Base-by-base conservation (phyloP, 2,329 filamentous ascomycete genomes). In the Cytospora piceae region DNA sequence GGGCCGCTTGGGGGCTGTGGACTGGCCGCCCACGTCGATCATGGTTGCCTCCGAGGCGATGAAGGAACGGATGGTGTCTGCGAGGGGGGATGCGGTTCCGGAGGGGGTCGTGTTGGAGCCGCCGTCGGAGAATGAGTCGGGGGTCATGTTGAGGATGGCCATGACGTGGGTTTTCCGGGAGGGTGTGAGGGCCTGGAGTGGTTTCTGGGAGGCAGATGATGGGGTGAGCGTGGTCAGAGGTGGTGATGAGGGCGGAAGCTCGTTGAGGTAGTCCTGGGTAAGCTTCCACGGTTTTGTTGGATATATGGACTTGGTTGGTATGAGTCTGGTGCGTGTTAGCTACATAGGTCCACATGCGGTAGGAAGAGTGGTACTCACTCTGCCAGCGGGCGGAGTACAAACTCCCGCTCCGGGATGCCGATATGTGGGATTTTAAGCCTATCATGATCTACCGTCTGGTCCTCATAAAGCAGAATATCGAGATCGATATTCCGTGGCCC, bases 91-190 rank as follows among this genome's bases (percentile, higher is more conserved):
- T 1, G 79, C 68, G 68, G 86, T 81, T 4, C 20, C 20, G 6
- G 42, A 6, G 15, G 78, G 73, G 20, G 60, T 22, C 34, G 55
- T 37, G 60, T 49, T 8, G 29, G 81, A 73, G 11, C 93, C 93
- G 61, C 93, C 94, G 74, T 98, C 94, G 0, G 94, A 98, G 80
- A 99, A 99, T 12, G 94, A 98, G 78, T 99, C 94, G 0, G 94
- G 94, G 0, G 95, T 98, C 61, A 96, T 80, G 77, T 99, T 99
- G 55, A 98, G 82, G 69, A 99, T 96, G 63, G 91, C 92, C 95
- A 99, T 99, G 70, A 97, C 79, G 55, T 87, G 87, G 0, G 94
- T 97, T 61, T 80, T 82, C 57, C 89, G 85, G 55, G 83, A 81
- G 8, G 83, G 78, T 37, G 81, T 78, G 34, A 87, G 78, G 22